Evolutionary conservation across 2,329 filamentous ascomycete species (phyloP).

Genomic region (Penicillium sp.): DNA sequence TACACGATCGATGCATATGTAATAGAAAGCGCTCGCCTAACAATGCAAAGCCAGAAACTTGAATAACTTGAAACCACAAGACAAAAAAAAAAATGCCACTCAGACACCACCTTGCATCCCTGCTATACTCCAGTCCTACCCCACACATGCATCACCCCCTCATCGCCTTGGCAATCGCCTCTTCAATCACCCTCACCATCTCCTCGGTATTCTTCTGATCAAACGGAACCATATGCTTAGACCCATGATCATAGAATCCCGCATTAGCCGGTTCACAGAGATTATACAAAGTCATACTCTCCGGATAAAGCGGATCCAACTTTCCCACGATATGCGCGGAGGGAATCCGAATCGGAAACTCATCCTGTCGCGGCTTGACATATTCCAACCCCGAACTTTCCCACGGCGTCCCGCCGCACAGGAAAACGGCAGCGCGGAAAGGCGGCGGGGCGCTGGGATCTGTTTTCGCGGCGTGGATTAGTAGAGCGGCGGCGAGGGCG

Average conservation of each 20-base stretch:
- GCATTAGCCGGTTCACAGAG: constrained; percentile 39
- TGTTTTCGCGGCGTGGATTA: constrained; percentile 27
- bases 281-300: constrained; percentile 34
- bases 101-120: too few relatives aligned
- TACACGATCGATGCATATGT: constrained; percentile 10
- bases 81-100: too few relatives aligned
- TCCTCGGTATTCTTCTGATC: constrained; percentile 33
- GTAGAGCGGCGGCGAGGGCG: constrained; percentile 31
- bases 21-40: constrained; percentile 6
- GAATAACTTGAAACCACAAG: too few relatives aligned
- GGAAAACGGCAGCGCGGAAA: constrained; percentile 37
- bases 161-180: constrained; percentile 28
- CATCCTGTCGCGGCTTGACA: constrained; percentile 14
- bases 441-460: constrained; percentile 25
- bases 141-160: constrained; percentile 7
- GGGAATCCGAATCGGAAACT: constrained; percentile 36
- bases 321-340: constrained; percentile 46
- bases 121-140: background rate
- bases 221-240: constrained; percentile 39
- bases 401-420: constrained; percentile 34
- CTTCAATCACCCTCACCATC: constrained; percentile 33
- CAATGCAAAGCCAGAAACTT: constrained; percentile 6
- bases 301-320: constrained; percentile 37
- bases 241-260: constrained; percentile 42
- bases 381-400: constrained; percentile 27